A percentile compares a stretch with the other conserved stretches of the same genome.
phyloP scores from a whole-genome alignment of 163 green algal genomes.

The Chlamydomonas reinhardtii region DNA sequence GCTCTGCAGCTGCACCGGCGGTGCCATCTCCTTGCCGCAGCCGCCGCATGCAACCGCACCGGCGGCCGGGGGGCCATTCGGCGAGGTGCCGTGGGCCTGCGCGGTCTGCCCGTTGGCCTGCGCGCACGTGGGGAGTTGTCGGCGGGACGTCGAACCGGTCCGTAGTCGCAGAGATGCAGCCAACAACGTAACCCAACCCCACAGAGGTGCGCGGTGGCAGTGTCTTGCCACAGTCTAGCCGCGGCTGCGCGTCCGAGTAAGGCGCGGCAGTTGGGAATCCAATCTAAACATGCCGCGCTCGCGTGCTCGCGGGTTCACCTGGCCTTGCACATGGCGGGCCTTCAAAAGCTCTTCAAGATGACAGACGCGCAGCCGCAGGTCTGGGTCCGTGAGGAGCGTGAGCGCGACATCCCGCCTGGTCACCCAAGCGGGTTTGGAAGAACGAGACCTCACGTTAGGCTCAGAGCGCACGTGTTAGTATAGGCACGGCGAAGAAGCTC shows the following conservation, averaged over 20 bases:
- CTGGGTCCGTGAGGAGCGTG: slow-evolving; percentile 35
- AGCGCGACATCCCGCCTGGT: slow-evolving; percentile 42
- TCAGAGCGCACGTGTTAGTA: too few relatives aligned
- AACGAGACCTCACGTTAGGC: too few relatives aligned
- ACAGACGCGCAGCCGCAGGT: slow-evolving; percentile 27
- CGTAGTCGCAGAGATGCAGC: too few relatives aligned
- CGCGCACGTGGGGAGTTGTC: neutral
- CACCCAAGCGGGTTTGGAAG: too few relatives aligned
- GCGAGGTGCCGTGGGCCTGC: neutral
- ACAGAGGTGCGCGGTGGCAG: neutral
- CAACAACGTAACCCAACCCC: neutral
- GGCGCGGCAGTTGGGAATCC: neutral
- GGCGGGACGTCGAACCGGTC: neutral
- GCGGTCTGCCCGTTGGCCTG: neutral
- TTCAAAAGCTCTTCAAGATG: slow-evolving; percentile 39
- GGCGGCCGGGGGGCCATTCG: too few relatives aligned
- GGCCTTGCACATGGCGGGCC: neutral
- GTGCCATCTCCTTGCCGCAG: neutral
- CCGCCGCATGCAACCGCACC: neutral
- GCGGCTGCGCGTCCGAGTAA: too few relatives aligned
- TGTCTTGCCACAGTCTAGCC: neutral
- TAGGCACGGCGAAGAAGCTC: too few relatives aligned
- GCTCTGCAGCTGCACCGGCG: slow-evolving; percentile 33
- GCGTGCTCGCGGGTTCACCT: too few relatives aligned
- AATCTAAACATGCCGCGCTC: neutral